phyloP scores from a whole-genome alignment of 805 yeast species.

The Candida arabinofermentans region DNA sequence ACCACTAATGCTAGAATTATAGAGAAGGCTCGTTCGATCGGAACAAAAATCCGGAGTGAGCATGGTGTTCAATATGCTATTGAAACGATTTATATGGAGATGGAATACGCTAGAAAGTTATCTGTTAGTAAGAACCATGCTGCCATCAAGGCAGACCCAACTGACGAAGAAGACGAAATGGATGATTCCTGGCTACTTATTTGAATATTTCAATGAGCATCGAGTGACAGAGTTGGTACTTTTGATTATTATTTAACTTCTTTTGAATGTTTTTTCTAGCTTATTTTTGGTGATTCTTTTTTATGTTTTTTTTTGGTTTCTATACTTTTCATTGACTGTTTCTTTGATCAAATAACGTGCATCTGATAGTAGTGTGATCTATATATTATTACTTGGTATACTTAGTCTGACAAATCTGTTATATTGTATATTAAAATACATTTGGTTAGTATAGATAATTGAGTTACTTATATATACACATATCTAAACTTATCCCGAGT shows the following conservation, averaged over 20 bases:
- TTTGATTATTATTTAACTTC: background rate
- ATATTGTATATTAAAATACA: too few relatives aligned
- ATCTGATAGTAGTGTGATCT: too few relatives aligned
- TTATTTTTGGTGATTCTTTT: background rate
- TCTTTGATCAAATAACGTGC: too few relatives aligned
- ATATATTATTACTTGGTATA: too few relatives aligned
- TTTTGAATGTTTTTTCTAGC: background rate
- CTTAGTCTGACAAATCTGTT: too few relatives aligned
- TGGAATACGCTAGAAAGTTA: slow-evolving; percentile 69
- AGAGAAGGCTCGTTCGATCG: slow-evolving; percentile 61
- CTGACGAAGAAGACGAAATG: slow-evolving; percentile 13
- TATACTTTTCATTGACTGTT: too few relatives aligned
- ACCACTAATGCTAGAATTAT: slow-evolving; percentile 63
- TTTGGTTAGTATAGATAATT: too few relatives aligned
- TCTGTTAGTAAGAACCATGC: slow-evolving; percentile 41
- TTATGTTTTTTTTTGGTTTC: background rate
- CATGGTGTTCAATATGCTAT: slow-evolving; percentile 79
- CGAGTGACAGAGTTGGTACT: background rate
- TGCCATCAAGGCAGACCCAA: slow-evolving; percentile 11
- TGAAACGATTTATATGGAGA: slow-evolving; percentile 68
- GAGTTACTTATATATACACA: background rate
- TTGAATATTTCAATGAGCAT: slow-evolving; percentile 6
- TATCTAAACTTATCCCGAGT: background rate
- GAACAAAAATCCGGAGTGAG: slow-evolving; percentile 64
- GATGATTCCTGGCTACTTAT: slow-evolving; percentile 31